Percentiles rank a stretch among this genome's conserved stretches.
Evolutionary conservation across 768 basidiomycete genomes (phyloP).

Genomic region (Lentinula guzmanii): DNA sequence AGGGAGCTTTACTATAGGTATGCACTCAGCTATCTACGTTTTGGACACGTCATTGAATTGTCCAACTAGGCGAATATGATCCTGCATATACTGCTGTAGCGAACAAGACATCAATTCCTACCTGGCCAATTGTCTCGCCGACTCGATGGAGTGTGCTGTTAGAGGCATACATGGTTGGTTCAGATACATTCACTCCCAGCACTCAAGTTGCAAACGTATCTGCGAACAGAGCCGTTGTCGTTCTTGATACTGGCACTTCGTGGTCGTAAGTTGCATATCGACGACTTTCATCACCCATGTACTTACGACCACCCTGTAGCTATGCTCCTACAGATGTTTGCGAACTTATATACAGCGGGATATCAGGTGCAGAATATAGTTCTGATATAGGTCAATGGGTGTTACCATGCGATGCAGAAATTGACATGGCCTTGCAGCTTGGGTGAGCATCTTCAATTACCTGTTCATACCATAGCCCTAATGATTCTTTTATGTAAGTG

Average conservation of each 20-base stretch:
- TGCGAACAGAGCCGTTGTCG: slow-evolving; percentile 62
- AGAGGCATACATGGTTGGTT: slow-evolving; percentile 63
- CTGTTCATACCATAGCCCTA: neutral
- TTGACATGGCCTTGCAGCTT: slow-evolving; percentile 77
- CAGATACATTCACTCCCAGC: slow-evolving; percentile 42
- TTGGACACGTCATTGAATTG: neutral
- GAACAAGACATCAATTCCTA: slow-evolving; percentile 56
- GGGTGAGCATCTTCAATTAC: slow-evolving; percentile 37
- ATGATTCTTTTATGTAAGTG: slow-evolving; percentile 31
- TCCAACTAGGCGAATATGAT: slow-evolving; percentile 55
- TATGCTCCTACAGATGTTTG: slow-evolving; percentile 65
- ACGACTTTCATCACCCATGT: neutral
- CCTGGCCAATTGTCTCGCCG: slow-evolving; percentile 64
- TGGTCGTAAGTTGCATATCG: slow-evolving; percentile 48
- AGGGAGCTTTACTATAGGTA: slow-evolving; percentile 72
- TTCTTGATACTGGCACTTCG: slow-evolving; percentile 80
- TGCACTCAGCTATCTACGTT: slow-evolving; percentile 9
- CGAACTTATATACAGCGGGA: slow-evolving; percentile 60
- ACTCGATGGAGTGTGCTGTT: slow-evolving; percentile 73
- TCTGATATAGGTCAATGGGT: slow-evolving; percentile 52
- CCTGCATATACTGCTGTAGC: slow-evolving; percentile 54
- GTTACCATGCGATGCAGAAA: slow-evolving; percentile 69
- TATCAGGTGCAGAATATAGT: slow-evolving; percentile 60
- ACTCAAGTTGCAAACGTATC: slow-evolving; percentile 55
- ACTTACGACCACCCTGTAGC: slow-evolving; percentile 25